Percentiles rank a stretch among this genome's conserved stretches.
phyloP scores from a whole-genome alignment of 78 protist genomes.

The Parvularia atlantis region DNA sequence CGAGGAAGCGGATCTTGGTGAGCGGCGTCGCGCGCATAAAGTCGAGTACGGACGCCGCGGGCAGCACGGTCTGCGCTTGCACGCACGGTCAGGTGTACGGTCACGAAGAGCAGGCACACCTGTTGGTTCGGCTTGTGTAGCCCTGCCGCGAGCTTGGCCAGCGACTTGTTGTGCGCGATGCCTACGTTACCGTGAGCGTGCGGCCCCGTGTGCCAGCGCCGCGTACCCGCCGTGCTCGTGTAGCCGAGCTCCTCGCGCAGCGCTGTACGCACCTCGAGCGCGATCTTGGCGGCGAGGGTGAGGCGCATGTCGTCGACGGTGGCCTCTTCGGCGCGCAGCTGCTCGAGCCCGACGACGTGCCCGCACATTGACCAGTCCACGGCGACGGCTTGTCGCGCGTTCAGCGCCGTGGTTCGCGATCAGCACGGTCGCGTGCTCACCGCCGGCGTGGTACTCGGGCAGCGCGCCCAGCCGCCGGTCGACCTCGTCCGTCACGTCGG shows the following conservation, averaged over 20 bases:
- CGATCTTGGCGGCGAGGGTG: not conserved
- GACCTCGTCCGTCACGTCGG: not conserved
- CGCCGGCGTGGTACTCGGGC: not conserved
- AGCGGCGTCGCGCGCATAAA: not conserved
- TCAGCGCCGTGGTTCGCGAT: not conserved
- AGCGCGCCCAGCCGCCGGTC: not conserved
- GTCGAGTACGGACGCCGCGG: not conserved
- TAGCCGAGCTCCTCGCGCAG: not conserved
- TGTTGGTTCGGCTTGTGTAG: constrained; percentile 11
- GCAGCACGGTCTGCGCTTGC: no score
- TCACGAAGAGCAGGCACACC: not conserved
- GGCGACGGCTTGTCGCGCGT: not conserved
- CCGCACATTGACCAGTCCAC: not conserved
- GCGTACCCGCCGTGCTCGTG: not conserved
- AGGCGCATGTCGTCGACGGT: not conserved
- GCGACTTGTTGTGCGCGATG: not conserved
- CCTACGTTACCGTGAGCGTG: not conserved
- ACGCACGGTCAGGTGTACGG: no score
- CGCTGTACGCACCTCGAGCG: not conserved
- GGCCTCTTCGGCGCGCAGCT: not conserved
- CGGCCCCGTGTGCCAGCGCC: not conserved
- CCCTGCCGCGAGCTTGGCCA: not conserved
- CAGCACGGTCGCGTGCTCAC: not conserved
- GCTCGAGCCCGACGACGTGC: not conserved
- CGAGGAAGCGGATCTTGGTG: not conserved